phyloP scores from a whole-genome alignment of 2,329 filamentous ascomycete genomes.

The Cladosporium sp. region DNA sequence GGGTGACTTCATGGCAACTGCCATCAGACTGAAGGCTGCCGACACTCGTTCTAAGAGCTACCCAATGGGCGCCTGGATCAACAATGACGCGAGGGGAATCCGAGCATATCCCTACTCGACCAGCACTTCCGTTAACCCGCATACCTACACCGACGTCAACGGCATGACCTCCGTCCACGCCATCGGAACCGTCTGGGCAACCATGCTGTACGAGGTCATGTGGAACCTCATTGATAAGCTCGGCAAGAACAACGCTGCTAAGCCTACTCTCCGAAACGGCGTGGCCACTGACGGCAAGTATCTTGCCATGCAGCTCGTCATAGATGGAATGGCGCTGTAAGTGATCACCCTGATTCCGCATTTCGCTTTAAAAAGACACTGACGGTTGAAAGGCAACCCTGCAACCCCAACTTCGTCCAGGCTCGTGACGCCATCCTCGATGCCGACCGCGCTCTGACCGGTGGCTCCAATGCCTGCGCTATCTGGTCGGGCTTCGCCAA shows the following conservation, averaged over 20 bases:
- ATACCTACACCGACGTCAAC: constrained; percentile 46
- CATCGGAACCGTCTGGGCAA: constrained; percentile 51
- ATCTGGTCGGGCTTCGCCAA: constrained; percentile 55
- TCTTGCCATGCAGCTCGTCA: constrained; percentile 49
- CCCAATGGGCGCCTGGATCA: constrained; percentile 48
- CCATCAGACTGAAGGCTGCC: constrained; percentile 43
- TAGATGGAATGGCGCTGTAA: constrained; percentile 47
- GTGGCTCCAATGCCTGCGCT: constrained; percentile 47
- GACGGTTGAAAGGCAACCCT: constrained; percentile 41
- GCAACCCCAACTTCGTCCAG: constrained; percentile 50
- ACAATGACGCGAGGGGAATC: constrained; percentile 42
- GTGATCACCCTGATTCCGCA: constrained; percentile 17
- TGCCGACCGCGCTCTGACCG: constrained; percentile 49
- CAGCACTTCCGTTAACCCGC: constrained; percentile 45
- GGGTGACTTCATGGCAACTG: constrained; percentile 53
- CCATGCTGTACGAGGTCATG: constrained; percentile 51
- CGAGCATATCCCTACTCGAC: constrained; percentile 51
- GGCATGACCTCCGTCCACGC: constrained; percentile 39
- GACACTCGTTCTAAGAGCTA: constrained; percentile 47
- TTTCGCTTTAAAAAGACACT: too few species aligned
- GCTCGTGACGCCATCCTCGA: constrained; percentile 54
- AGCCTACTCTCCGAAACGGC: constrained; percentile 40
- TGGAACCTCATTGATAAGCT: constrained; percentile 56
- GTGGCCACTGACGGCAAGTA: constrained; percentile 52
- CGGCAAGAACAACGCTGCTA: constrained; percentile 44